phyloP scores from a whole-genome alignment of 306 rosid species.

The Betula pendula region DNA sequence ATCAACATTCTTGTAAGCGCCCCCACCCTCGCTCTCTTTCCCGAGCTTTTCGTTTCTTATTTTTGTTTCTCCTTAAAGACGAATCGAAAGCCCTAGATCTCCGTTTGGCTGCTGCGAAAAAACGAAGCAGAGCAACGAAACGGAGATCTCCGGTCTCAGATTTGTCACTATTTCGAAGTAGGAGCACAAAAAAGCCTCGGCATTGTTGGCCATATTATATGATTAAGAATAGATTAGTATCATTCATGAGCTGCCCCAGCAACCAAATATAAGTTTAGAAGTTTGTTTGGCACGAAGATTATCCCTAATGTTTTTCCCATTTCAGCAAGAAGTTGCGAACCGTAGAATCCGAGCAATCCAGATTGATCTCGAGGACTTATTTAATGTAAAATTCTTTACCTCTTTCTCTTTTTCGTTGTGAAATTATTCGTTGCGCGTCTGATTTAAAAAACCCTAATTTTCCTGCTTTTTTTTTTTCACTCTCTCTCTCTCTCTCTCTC shows the following conservation, averaged over 20 bases:
- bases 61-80: background rate
- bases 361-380: slow-evolving; percentile 81
- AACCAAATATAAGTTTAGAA: background rate
- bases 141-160: background rate
- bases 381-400: slow-evolving; percentile 45
- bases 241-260: background rate
- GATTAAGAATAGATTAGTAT: background rate
- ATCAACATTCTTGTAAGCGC: slow-evolving; percentile 59
- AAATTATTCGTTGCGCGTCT: background rate
- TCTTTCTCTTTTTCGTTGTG: background rate
- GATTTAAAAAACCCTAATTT: background rate
- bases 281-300: background rate
- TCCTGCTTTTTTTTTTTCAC: background rate
- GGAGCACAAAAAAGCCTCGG: background rate
- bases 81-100: slow-evolving; percentile 18
- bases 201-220: background rate
- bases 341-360: slow-evolving; percentile 70
- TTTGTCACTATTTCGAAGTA: background rate
- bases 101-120: slow-evolving; percentile 12
- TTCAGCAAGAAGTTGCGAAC: slow-evolving; percentile 91
- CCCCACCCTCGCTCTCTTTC: background rate
- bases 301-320: slow-evolving; percentile 16
- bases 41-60: background rate
- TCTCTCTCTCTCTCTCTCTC: slow-evolving; percentile 11
- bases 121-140: background rate